phyloP scores from a whole-genome alignment of 768 basidiomycete genomes.

The Chalciporus pseudorubinellus region DNA sequence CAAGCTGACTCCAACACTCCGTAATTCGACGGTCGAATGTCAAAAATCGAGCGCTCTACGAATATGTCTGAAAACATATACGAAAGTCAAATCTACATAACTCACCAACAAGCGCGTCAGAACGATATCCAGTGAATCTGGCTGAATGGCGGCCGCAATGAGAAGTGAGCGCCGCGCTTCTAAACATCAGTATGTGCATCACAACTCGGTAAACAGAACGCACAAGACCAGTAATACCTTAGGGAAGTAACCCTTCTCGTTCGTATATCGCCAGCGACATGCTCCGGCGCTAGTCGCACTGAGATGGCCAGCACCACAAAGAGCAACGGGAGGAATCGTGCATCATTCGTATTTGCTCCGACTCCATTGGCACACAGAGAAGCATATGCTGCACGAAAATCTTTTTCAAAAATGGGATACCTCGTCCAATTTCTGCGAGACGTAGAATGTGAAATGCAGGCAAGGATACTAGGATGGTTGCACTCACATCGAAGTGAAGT shows the following conservation, averaged over 20 bases:
- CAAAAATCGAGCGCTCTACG: conserved; percentile 66
- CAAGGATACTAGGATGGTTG: background rate
- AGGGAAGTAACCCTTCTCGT: conserved; percentile 75
- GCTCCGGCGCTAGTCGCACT: conserved; percentile 80
- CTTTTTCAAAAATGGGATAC: conserved; percentile 84
- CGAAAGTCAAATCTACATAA: background rate
- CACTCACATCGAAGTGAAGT: conserved; percentile 69
- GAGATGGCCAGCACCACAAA: conserved; percentile 91
- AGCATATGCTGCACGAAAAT: conserved; percentile 71
- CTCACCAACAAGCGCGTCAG: conserved; percentile 77
- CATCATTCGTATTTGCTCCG: conserved; percentile 67
- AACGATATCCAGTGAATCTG: conserved; percentile 91
- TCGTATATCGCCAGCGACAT: conserved; percentile 76
- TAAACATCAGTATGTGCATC: conserved; percentile 18
- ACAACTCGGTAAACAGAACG: conserved; percentile 33
- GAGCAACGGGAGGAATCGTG: conserved; percentile 85
- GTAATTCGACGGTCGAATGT: conserved; percentile 82
- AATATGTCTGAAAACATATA: conserved; percentile 12
- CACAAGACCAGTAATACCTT: conserved; percentile 95
- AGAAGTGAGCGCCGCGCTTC: conserved; percentile 83
- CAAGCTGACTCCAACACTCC: conserved; percentile 95
- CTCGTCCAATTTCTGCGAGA: conserved; percentile 81
- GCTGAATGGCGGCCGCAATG: conserved; percentile 90
- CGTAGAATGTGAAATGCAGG: background rate
- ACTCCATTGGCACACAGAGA: conserved; percentile 63